These are phyloP conservation scores for Cytidiella melzeri DNA, from an alignment of 768 basidiomycete species.

Conservation along the genomic window DNA sequence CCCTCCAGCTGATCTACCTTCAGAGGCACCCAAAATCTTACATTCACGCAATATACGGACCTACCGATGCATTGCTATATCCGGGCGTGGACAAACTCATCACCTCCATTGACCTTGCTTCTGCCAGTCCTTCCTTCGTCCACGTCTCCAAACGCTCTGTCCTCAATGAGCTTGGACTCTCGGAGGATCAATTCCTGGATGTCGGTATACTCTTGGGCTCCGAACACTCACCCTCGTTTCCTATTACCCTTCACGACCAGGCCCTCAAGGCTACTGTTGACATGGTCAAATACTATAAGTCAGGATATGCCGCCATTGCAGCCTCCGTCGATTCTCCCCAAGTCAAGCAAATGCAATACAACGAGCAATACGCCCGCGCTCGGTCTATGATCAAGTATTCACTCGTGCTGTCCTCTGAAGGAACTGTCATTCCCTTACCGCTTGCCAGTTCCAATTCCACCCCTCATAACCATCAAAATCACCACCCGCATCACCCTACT, in stretches of 20 bases:
- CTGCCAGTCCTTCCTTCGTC: conserved; percentile 65
- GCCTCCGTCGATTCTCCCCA: conserved; percentile 76
- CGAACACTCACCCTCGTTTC: conserved; percentile 74
- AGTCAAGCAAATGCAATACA: conserved; percentile 74
- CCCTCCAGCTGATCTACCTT: conserved; percentile 80
- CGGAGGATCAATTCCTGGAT: conserved; percentile 92
- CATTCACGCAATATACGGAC: conserved; percentile 89
- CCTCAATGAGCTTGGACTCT: conserved; percentile 57
- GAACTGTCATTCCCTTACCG: conserved; percentile 73
- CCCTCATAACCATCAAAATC: conserved; percentile 36
- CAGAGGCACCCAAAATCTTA: conserved; percentile 90
- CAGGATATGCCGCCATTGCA: conserved; percentile 73
- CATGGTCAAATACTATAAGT: conserved; percentile 90
- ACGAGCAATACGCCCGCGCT: conserved; percentile 83
- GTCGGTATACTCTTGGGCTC: conserved; percentile 89
- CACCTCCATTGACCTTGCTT: conserved; percentile 74
- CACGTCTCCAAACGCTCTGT: conserved; percentile 78
- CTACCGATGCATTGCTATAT: conserved; percentile 86
- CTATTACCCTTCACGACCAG: conserved; percentile 75
- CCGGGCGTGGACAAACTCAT: conserved; percentile 87
- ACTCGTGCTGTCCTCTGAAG: conserved; percentile 84
- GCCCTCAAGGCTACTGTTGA: conserved; percentile 83
- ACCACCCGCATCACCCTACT: conserved; percentile 66
- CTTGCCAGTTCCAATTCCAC: conserved; percentile 53
- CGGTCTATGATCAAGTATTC: conserved; percentile 90